Conservation (phyloP, 768 basidiomycete species). For the Mycena floridula region DNA sequence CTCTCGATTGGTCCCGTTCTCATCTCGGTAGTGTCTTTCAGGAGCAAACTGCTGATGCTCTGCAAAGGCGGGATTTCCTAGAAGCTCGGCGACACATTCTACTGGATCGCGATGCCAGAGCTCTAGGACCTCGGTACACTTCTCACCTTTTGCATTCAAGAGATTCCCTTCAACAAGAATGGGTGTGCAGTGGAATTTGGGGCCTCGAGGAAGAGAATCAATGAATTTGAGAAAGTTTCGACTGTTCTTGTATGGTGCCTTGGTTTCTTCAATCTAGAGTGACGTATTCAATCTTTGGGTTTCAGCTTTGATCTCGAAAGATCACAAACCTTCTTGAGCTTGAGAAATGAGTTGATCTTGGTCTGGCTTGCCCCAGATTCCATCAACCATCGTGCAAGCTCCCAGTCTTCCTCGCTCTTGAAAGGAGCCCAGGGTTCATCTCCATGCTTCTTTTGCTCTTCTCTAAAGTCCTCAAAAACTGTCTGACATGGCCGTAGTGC, state of each 20-base stretch:
- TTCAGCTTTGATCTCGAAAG: background rate
- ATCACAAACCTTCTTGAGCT: constrained; percentile 19
- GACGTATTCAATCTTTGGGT: background rate
- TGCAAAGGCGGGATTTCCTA: constrained; percentile 20
- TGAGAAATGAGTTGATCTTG: constrained; percentile 24
- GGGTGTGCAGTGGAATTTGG: constrained; percentile 18
- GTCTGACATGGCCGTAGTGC: constrained; percentile 6
- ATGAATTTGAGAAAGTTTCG: constrained; percentile 14
- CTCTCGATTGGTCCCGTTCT: background rate
- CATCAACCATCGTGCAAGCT: constrained; percentile 27
- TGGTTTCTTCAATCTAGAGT: constrained; percentile 2
- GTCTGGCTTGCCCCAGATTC: constrained; percentile 18
- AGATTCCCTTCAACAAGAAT: constrained; percentile 1
- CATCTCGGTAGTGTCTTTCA: background rate
- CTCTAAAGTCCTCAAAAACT: constrained; percentile 9
- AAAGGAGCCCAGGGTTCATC: constrained; percentile 22
- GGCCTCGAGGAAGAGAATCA: constrained; percentile 14
- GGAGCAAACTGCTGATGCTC: background rate
- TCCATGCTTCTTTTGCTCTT: constrained; percentile 1
- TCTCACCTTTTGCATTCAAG: background rate
- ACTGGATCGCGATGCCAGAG: constrained; percentile 4
- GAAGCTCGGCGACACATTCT: constrained; percentile 17
- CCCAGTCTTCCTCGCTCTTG: constrained; percentile 23
- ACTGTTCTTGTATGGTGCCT: constrained; percentile 19
- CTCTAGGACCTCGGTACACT: background rate